Base-by-base conservation (phyloP, 441 rosid genomes). In the Euphorbia celastroides region DNA sequence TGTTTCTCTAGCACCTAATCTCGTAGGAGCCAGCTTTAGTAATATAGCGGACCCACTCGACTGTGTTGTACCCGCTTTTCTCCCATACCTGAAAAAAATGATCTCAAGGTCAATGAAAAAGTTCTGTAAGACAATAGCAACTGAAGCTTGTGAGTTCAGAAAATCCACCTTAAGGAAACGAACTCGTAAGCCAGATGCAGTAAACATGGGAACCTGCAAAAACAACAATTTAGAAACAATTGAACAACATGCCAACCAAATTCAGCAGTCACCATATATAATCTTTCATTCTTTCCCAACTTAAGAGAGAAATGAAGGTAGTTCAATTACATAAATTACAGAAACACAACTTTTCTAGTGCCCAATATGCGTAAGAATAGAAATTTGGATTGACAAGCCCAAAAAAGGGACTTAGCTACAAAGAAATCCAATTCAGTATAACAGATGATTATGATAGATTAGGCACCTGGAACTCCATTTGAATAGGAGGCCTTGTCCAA, bases 41-140 rank as follows among this genome's bases (percentile, higher is more conserved):
- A 36, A 94, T 94, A 71, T 94, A 92, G 14, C 98, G 91, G 72
- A 94, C 99, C 98, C 99, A 94, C 74, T 94, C 99, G 6, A 94
- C 98, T 0, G 99, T 94, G 81, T 88, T 94, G 81, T 92, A 94
- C 34, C 99, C 98, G 48, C 97, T 94, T 87, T 94, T 92, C 82
- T 94, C 98, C 98, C 99, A 94, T 17, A 94, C 98, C 99, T 94
- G 82, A 64, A 60, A 27, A 78, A 48, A 50, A 70, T 28, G 52
- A 64, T 19, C 32, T 14, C 19, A 23, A 19, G 38, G 76, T 44
- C 65, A 17, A 3, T 7, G 22, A 30, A 52, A 55, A 28, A 27
- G 12, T 27, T 61, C 42, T 51, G 12, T 27, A 30, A 8, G 16
- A 25, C 28, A 52, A 54, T 22, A 41, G 41, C 25, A 72, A 22